Percentiles rank a stretch among this genome's conserved stretches.
Conservation (phyloP, 108 stramenopile species). For the Ochromonas danica region DNA sequence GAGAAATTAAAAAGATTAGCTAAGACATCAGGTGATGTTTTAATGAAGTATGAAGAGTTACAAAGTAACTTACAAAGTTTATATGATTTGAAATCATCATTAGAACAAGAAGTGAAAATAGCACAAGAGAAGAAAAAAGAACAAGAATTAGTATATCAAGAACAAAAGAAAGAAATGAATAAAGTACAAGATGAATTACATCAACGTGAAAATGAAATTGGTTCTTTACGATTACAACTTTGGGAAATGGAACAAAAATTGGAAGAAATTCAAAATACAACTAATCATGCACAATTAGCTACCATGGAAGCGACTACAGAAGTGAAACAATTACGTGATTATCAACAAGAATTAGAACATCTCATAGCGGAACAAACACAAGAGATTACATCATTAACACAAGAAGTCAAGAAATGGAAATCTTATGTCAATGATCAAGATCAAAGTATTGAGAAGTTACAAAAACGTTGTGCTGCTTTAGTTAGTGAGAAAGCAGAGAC, state of each 20-base stretch:
- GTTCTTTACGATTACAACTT: neutral
- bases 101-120: neutral
- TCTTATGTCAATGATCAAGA: neutral
- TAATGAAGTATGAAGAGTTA: conserved; percentile 14
- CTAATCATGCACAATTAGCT: neutral
- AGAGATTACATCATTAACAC: neutral
- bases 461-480: neutral
- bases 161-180: neutral
- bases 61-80: neutral
- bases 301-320: neutral
- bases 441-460: conserved; percentile 10
- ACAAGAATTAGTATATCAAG: neutral
- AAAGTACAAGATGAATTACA: neutral
- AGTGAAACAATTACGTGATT: neutral
- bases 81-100: too few species aligned
- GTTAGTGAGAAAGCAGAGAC: neutral
- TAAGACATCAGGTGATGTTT: conserved; percentile 15
- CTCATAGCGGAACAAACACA: neutral
- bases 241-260: neutral
- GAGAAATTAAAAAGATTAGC: neutral
- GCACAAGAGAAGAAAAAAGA: neutral
- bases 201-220: neutral
- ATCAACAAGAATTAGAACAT: neutral
- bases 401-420: conserved; percentile 4
- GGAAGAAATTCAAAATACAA: neutral